phyloP scores from a whole-genome alignment of 2,329 filamentous ascomycete genomes.

The Neophaeococcomyces aloes region DNA sequence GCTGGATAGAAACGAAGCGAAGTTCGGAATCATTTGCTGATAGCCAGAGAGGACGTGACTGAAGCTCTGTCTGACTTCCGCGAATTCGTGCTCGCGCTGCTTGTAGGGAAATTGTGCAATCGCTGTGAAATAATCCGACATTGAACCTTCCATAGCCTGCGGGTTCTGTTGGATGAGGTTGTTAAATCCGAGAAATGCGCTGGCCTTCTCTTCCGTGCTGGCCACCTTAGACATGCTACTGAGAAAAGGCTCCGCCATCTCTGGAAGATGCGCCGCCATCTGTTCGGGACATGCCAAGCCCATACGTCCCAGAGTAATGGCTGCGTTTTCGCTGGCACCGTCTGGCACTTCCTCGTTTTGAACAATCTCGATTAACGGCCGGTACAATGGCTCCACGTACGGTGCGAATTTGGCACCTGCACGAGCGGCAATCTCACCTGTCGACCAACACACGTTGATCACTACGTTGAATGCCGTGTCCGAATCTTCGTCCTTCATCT shows the following conservation, averaged over 20 bases:
- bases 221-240: conserved; percentile 72
- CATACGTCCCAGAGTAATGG: conserved; percentile 79
- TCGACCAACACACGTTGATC: conserved; percentile 97
- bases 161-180: conserved; percentile 77
- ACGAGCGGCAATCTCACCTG: conserved; percentile 81
- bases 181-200: conserved; percentile 84
- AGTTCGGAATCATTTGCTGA: conserved; percentile 38
- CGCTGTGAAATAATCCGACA: conserved; percentile 70
- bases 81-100: conserved; percentile 49
- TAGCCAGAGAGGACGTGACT: conserved; percentile 54
- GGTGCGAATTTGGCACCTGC: conserved; percentile 48
- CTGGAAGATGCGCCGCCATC: conserved; percentile 66
- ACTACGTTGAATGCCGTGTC: conserved; percentile 67
- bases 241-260: conserved; percentile 74
- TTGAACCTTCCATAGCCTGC: conserved; percentile 76
- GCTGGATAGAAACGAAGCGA: conserved; percentile 36
- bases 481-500: conserved; percentile 64
- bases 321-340: conserved; percentile 85
- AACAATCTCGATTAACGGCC: conserved; percentile 70
- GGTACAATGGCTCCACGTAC: conserved; percentile 66
- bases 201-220: conserved; percentile 86
- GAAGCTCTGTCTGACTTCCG: conserved; percentile 61
- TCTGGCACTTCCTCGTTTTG: conserved; percentile 74
- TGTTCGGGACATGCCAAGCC: conserved; percentile 67
- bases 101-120: conserved; percentile 63